phyloP scores from a whole-genome alignment of 2,329 filamentous ascomycete species.

The Graphilbum fragrans region DNA sequence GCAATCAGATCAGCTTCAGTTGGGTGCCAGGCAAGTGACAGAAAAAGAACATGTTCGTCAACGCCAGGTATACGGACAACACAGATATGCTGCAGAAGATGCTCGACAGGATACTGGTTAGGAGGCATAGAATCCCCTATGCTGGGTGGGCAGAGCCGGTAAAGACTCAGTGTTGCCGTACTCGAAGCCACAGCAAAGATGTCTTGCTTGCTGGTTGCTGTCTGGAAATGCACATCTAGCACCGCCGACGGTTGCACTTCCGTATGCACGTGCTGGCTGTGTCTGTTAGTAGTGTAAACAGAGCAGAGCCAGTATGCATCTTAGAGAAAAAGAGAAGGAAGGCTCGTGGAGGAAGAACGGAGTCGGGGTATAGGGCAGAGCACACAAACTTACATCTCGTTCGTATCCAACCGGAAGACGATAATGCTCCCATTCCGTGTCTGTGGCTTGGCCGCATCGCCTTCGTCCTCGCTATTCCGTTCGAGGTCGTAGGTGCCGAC shows the following conservation, averaged over 20 bases:
- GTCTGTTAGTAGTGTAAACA: too few relatives aligned
- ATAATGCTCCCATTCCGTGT: constrained; percentile 62
- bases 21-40: constrained; percentile 66
- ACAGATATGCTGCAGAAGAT: constrained; percentile 25
- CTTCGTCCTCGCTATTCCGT: constrained; percentile 19
- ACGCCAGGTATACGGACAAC: constrained; percentile 35
- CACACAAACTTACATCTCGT: constrained; percentile 38
- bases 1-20: constrained; percentile 41
- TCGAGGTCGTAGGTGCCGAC: constrained; percentile 78
- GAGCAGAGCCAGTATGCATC: background rate
- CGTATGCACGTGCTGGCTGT: constrained; percentile 34
- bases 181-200: constrained; percentile 68
- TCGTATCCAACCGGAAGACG: constrained; percentile 44
- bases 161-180: constrained; percentile 57
- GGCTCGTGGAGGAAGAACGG: constrained; percentile 1
- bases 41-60: constrained; percentile 48
- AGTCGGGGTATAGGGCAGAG: background rate
- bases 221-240: constrained; percentile 75
- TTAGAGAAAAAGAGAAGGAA: background rate
- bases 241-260: constrained; percentile 58
- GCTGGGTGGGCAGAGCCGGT: constrained; percentile 33
- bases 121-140: too few relatives aligned
- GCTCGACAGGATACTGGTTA: background rate
- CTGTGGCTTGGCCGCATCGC: constrained; percentile 33
- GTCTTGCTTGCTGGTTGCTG: constrained; percentile 27